Percentiles rank a stretch among this genome's conserved stretches.
These are phyloP conservation scores for Neocallimastix lanati DNA, from an alignment of 192 early-diverging fungal genomes.

Conservation along the genomic window DNA sequence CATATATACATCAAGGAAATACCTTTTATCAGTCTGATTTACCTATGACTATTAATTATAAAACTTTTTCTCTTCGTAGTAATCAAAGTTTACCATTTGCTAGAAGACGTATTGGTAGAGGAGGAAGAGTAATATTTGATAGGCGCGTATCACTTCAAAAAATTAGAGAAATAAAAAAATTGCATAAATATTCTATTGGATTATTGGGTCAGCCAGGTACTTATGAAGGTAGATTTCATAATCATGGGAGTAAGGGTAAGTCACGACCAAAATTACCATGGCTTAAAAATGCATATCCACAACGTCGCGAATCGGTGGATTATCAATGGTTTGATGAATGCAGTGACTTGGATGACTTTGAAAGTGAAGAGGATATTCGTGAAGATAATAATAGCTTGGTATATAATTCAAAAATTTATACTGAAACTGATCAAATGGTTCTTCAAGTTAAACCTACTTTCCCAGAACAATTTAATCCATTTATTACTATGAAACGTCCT, in stretches of 20 bases:
- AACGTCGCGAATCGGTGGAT: background rate
- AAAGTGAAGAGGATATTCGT: background rate
- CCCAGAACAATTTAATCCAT: background rate
- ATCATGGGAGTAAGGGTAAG: background rate
- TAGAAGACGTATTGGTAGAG: constrained; percentile 50
- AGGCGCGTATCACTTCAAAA: constrained; percentile 11
- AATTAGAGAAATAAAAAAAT: background rate
- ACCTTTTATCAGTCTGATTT: constrained; percentile 2
- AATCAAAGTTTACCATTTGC: constrained; percentile 10
- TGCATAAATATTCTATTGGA: background rate
- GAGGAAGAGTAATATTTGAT: constrained; percentile 60
- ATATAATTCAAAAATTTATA: background rate
- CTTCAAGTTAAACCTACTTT: background rate
- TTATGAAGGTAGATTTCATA: background rate
- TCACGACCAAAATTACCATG: background rate
- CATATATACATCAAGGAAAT: constrained; percentile 5
- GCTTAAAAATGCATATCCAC: background rate
- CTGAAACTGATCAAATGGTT: background rate
- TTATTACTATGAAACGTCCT: background rate
- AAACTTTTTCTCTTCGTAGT: constrained; percentile 4
- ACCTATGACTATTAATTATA: background rate
- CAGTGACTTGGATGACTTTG: background rate
- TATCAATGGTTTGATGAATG: background rate
- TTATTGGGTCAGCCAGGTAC: background rate
- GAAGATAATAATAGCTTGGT: background rate